phyloP scores from a whole-genome alignment of 495 filamentous ascomycete species.

The Podospora australis region DNA sequence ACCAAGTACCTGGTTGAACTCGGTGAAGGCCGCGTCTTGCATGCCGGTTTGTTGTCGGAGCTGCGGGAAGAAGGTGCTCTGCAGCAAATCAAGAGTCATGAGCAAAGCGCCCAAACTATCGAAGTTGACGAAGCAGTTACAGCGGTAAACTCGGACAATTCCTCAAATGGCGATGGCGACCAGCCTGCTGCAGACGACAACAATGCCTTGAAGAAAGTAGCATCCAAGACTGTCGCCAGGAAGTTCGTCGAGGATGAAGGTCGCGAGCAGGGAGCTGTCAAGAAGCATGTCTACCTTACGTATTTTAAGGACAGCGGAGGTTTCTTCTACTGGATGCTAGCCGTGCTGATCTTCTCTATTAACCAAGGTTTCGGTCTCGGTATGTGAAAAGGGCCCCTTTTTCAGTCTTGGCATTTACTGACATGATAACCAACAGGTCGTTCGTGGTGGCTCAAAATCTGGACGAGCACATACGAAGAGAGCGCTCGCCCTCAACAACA shows the following conservation, averaged over 20 bases:
- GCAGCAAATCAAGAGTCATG: constrained; percentile 52
- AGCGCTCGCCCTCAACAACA: constrained; percentile 13
- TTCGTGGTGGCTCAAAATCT: constrained; percentile 66
- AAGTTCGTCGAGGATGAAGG: constrained; percentile 73
- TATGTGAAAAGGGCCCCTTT: constrained; percentile 16
- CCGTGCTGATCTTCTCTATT: constrained; percentile 45
- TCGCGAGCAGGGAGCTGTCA: constrained; percentile 59
- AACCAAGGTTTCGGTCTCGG: constrained; percentile 47
- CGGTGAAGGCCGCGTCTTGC: constrained; percentile 56
- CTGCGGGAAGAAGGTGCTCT: constrained; percentile 50
- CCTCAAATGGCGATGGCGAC: constrained; percentile 19
- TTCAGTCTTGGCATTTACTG: neutral
- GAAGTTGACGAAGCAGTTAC: constrained; percentile 39
- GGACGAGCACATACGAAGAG: constrained; percentile 48
- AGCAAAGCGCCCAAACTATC: constrained; percentile 38
- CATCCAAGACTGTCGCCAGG: constrained; percentile 37
- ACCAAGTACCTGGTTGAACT: constrained; percentile 67
- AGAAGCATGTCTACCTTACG: constrained; percentile 51
- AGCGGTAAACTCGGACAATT: constrained; percentile 40
- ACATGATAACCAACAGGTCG: constrained; percentile 23
- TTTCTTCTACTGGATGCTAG: constrained; percentile 52
- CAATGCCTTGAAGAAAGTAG: constrained; percentile 36
- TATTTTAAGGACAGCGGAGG: constrained; percentile 65
- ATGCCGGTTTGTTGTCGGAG: constrained; percentile 55
- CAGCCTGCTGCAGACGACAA: constrained; percentile 22